Conservation (phyloP, 176 grass and related monocot genomes). For the Ensete glaucum region DNA sequence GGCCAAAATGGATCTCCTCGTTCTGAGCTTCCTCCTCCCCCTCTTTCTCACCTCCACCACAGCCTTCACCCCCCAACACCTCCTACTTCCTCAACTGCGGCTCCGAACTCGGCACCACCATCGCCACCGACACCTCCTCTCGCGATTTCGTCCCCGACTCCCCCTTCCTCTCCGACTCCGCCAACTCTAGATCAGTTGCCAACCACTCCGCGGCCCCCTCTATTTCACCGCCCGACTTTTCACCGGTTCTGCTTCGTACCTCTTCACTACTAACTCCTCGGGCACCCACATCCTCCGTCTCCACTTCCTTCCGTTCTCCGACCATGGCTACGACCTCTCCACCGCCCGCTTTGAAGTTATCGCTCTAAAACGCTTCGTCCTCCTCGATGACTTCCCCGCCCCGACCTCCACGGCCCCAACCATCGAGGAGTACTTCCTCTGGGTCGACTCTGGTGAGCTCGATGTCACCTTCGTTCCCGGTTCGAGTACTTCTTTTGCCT, state of each 20-base stretch:
- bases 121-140: slow-evolving; percentile 20
- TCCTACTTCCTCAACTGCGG: slow-evolving; percentile 43
- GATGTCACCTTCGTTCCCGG: slow-evolving; percentile 21
- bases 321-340: slow-evolving; percentile 6
- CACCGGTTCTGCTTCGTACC: slow-evolving; percentile 27
- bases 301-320: slow-evolving; percentile 59
- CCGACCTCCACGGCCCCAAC: slow-evolving; percentile 3
- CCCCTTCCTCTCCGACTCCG: neutral
- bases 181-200: slow-evolving; percentile 2
- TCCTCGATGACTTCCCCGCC: slow-evolving; percentile 35
- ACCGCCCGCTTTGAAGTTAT: slow-evolving; percentile 36
- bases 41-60: neutral
- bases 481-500: slow-evolving; percentile 7
- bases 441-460: neutral
- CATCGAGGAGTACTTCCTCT: slow-evolving; percentile 69
- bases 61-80: slow-evolving; percentile 11
- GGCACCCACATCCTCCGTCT: slow-evolving; percentile 59
- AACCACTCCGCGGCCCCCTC: slow-evolving; percentile 15
- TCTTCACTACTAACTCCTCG: neutral
- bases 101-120: slow-evolving; percentile 2
- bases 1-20: neutral
- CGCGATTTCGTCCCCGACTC: slow-evolving; percentile 32
- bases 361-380: slow-evolving; percentile 15
- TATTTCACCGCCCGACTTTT: slow-evolving; percentile 49
- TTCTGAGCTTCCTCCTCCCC: slow-evolving; percentile 5